Evolutionary conservation across 495 filamentous ascomycete genomes (phyloP), one percentile per base, ranked within the genome.

Genomic region (Cercophora scortea): DNA sequence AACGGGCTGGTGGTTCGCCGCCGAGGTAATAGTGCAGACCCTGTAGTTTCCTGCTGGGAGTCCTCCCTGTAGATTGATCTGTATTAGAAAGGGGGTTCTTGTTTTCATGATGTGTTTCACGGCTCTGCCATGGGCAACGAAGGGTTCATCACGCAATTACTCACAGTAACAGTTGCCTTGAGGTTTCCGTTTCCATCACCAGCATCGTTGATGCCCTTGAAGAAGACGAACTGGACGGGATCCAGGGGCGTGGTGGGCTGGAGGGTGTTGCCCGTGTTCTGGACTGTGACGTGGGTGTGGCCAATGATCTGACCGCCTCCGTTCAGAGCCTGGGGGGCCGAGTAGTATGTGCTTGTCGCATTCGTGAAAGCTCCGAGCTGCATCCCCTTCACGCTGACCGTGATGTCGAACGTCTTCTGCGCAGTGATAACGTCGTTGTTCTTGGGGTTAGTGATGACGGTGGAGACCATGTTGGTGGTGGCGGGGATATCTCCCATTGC

Each of bases 1-100:
- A 11, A 88, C 86, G 46, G 86, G 86, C 67, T 89, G 85, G 69
- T 89, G 85, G 69, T 87, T 89, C 51, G 75, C 73, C n/a, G 85
- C 71, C 42, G 76, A 70, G 35, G 77, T 75, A 79, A 89, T 81
- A 54, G 85, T 86, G 74, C 85, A 89, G 34, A 87, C 77, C 58
- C 85, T 81, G 68, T 86, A 89, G 71, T 78, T 77, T 5, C 85
- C 86, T 40, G 71, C 72, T 4, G 81, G 79, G 19, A 89, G 78
- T 52, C 85, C 86, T n/a, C 73, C 25, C 25, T 25, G 25, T 25
- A 25, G 25, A 25, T 25, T 25, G 25, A 25, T 25, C 5, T 25
- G 25, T 25, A 25, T 25, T 25, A 25, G 25, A 25, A 25, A 25
- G 25, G 25, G 25, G 25, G n/a, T n/a, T 25, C 25, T 25, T 25